Evolutionary conservation across 345 rosid species (phyloP).

Genomic region (Acer yangbiense): DNA sequence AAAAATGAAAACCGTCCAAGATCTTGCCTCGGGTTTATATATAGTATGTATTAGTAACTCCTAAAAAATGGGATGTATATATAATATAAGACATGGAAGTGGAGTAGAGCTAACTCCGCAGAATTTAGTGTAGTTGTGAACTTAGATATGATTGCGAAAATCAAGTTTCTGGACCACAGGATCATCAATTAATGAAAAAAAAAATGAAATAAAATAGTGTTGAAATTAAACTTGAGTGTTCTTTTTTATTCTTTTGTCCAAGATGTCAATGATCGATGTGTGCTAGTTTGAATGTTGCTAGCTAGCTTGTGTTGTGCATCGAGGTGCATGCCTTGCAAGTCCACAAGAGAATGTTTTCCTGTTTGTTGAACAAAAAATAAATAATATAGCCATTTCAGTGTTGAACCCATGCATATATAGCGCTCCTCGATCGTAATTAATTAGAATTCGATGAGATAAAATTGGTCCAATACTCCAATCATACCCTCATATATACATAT

Average conservation of each 20-base stretch:
- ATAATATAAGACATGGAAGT: not conserved
- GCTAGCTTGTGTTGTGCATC: not conserved
- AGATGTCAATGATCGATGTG: not conserved
- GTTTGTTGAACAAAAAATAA: not conserved
- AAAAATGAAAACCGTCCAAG: too few species aligned
- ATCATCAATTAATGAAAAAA: not conserved
- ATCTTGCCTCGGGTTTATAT: too few species aligned
- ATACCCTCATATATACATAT: too few species aligned
- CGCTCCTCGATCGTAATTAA: not conserved
- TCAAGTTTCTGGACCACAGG: constrained; percentile 8
- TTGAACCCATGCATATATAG: not conserved
- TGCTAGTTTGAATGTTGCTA: not conserved
- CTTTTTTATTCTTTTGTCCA: constrained; percentile 12
- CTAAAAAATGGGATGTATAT: not conserved
- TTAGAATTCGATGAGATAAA: not conserved
- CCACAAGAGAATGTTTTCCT: not conserved
- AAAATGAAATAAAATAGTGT: not conserved
- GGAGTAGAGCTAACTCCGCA: not conserved
- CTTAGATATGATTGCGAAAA: not conserved
- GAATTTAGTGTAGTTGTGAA: not conserved
- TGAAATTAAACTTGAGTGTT: not conserved
- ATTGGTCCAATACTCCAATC: too few species aligned
- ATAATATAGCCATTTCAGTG: not conserved
- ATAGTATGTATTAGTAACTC: not conserved
- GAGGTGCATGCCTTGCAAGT: constrained; percentile 11